Evolutionary conservation across 1,139 yeast genomes (phyloP), one percentile per base, ranked within the genome.

Genomic region (Pichia terricola): DNA sequence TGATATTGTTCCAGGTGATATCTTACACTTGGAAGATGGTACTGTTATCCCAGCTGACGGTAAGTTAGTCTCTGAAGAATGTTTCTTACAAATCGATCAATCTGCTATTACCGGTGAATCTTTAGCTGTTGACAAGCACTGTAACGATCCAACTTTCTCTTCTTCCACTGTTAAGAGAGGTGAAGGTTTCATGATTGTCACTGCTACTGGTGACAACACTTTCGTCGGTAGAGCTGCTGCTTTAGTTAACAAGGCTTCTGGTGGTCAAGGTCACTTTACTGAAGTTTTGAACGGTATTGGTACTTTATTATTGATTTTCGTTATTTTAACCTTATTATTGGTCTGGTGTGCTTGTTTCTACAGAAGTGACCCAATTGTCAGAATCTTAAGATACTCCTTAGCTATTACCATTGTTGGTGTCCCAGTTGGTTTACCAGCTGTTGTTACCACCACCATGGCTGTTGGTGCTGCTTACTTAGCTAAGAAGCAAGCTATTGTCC

Each of bases 381-480:
- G 81, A 61, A 85, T 89, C 72, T 79, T 91, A 71, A 83, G 96
- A 76, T 88, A 81, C 77, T 80, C 94, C 62, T 77, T 91, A 67
- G 96, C 95, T 61, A 87, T 89, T 68, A 89, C 97, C 96, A 72
- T 96, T 73, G 85, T 91, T 64, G 98, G 98, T 85, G 98, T 91
- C 60, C 98, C 98, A 71, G 98, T 89, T 63, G 97, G 96, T 84
- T 81, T 89, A 68, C 97, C 97, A 70, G 97, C 96, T 69, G 97
- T 89, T 65, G 96, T 89, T 62, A 89, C 97, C 75, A 89, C 96
- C 63, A 89, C 97, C 68, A 87, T 89, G 94, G 97, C 97, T 70
- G 97, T 89, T 70, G 97, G 97, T 81, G 97, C 97, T 68, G 96
- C 96, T 66, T 87, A 88, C 85, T 78, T 89, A 65, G 97, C 96